Conservation (phyloP, 2,329 filamentous ascomycete species). For the Cladophialophora psammophila region DNA sequence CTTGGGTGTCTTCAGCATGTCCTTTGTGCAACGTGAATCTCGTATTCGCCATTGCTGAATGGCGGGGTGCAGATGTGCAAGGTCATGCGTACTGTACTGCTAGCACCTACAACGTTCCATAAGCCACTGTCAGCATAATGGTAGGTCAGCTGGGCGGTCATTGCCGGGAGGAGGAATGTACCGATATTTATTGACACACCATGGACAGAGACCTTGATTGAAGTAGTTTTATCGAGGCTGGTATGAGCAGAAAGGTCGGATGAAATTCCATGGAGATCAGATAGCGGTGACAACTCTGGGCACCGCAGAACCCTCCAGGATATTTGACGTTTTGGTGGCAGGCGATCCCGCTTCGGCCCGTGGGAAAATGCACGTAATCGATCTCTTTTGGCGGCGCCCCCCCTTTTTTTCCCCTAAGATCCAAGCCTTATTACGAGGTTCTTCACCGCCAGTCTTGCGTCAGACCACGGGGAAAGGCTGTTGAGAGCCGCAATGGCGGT, state of each 20-base stretch:
- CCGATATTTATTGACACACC: neutral
- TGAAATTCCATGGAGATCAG: conserved; percentile 1
- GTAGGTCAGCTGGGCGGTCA: neutral
- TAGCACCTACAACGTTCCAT: neutral
- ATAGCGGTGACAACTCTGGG: conserved; percentile 12
- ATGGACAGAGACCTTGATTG: neutral
- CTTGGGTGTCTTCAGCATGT: conserved; percentile 3
- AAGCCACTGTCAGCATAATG: neutral
- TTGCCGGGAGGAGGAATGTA: neutral
- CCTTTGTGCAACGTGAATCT: conserved; percentile 4
- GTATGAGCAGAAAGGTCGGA: neutral
- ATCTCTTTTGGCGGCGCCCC: neutral
- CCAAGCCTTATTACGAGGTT: conserved; percentile 5
- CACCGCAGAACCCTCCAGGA: neutral
- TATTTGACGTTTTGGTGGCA: conserved; percentile 10
- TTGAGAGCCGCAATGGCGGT: conserved; percentile 24
- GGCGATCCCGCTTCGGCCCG: conserved; percentile 33
- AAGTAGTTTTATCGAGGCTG: neutral
- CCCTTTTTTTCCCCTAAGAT: neutral
- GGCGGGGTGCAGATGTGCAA: conserved; percentile 3
- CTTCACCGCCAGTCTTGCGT: conserved; percentile 37
- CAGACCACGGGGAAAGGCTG: conserved; percentile 25
- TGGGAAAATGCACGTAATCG: conserved; percentile 21
- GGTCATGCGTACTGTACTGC: neutral
- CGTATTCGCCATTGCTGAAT: neutral